Percentiles rank a stretch among this genome's conserved stretches.
Conservation (phyloP, 1,139 yeast genomes). For the Candida albicans region DNA sequence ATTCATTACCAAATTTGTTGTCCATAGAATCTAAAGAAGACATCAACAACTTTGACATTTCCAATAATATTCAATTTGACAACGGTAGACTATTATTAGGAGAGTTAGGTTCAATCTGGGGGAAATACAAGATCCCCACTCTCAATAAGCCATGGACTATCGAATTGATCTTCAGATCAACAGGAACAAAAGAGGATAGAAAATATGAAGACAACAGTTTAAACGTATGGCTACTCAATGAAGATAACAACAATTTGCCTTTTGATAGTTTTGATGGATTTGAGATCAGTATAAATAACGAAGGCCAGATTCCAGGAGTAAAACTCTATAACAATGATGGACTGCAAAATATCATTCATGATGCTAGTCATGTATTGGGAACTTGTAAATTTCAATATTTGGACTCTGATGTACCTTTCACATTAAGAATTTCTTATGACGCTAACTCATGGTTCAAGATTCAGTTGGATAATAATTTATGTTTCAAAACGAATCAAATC, state of each 20-base stretch:
- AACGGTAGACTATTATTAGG: conserved; percentile 43
- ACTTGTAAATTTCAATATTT: conserved; percentile 60
- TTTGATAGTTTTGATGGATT: conserved; percentile 56
- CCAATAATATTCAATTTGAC: conserved; percentile 30
- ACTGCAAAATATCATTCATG: conserved; percentile 27
- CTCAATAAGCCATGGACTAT: conserved; percentile 52
- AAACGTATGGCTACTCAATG: conserved; percentile 49
- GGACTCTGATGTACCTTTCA: conserved; percentile 67
- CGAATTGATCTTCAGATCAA: conserved; percentile 61
- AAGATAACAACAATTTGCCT: conserved; percentile 7
- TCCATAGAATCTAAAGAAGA: conserved; percentile 4
- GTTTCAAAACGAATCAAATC: conserved; percentile 63
- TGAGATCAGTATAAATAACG: conserved; percentile 52
- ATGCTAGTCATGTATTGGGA: conserved; percentile 43
- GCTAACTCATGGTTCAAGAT: conserved; percentile 49
- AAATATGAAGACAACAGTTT: conserved; percentile 46
- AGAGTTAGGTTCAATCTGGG: conserved; percentile 48
- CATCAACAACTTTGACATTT: conserved; percentile 28
- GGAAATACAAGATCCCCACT: conserved; percentile 31
- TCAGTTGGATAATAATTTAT: conserved; percentile 67
- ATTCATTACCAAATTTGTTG: conserved; percentile 14
- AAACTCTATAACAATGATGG: conserved; percentile 63
- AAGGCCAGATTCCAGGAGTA: conserved; percentile 46
- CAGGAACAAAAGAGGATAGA: conserved; percentile 39
- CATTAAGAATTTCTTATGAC: conserved; percentile 62